phyloP scores from a whole-genome alignment of 1,139 yeast species.

The Geotrichum macrosporum region DNA sequence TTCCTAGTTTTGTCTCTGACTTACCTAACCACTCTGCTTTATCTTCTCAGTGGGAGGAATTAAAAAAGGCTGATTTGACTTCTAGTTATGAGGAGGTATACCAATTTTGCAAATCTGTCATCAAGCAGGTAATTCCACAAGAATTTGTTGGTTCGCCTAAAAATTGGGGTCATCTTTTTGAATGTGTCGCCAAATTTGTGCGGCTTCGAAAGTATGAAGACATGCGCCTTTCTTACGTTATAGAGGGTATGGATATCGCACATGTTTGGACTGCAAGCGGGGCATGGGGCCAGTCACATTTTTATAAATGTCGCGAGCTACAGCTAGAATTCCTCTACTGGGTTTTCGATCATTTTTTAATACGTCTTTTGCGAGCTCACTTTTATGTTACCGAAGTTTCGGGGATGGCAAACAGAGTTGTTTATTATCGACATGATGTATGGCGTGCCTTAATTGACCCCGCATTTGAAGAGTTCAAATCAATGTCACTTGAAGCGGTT shows the following conservation, averaged over 20 bases:
- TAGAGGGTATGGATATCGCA: slow-evolving; percentile 39
- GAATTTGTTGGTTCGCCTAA: slow-evolving; percentile 51
- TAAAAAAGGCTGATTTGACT: slow-evolving; percentile 12
- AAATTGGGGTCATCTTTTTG: slow-evolving; percentile 47
- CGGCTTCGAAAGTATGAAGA: slow-evolving; percentile 34
- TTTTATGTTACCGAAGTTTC: slow-evolving; percentile 62
- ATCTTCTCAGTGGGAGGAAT: slow-evolving; percentile 15
- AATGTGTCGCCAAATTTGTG: slow-evolving; percentile 43
- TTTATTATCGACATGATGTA: slow-evolving; percentile 54
- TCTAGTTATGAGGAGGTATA: slow-evolving; percentile 6
- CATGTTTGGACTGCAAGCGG: slow-evolving; percentile 34
- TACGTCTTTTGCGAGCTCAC: slow-evolving; percentile 48
- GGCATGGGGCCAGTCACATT: slow-evolving; percentile 44
- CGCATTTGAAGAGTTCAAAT: slow-evolving; percentile 24
- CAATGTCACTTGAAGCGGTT: slow-evolving; percentile 5
- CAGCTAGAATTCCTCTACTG: slow-evolving; percentile 50
- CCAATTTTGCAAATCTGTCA: slow-evolving; percentile 23
- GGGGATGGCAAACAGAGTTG: slow-evolving; percentile 41
- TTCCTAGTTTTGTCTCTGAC: slow-evolving; percentile 5
- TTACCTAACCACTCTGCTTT: slow-evolving; percentile 2
- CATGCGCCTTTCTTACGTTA: slow-evolving; percentile 35
- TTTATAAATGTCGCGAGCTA: slow-evolving; percentile 30
- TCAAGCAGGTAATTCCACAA: slow-evolving; percentile 46
- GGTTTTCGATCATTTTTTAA: slow-evolving; percentile 51
- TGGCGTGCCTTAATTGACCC: slow-evolving; percentile 50